Conservation (phyloP, 225 moss, liverwort and hornwort genomes). For the Pseudisothecium myosuroides region DNA sequence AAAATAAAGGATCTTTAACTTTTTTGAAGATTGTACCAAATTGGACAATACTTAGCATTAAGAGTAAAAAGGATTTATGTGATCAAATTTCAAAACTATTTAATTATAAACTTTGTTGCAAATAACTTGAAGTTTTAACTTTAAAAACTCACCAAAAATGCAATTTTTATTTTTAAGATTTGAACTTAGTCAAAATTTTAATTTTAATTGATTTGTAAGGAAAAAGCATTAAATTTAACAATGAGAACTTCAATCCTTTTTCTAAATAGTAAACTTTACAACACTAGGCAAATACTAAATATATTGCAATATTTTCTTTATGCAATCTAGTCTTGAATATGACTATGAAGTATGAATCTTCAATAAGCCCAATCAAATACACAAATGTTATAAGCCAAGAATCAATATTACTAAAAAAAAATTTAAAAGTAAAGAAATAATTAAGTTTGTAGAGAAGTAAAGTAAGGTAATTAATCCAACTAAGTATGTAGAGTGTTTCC, state of each 20-base stretch:
- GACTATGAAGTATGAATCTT: not conserved
- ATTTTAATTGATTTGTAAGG: not conserved
- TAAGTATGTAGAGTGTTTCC: not conserved
- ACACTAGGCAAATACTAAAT: not conserved
- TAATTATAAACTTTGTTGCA: not conserved
- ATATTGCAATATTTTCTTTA: not conserved
- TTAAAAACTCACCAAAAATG: not conserved
- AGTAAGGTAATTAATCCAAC: not conserved
- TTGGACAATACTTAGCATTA: not conserved
- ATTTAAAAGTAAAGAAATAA: not conserved
- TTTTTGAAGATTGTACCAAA: not conserved
- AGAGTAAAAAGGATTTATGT: accelerated
- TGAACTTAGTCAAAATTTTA: accelerated
- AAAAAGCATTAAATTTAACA: not conserved
- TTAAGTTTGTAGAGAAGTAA: no score
- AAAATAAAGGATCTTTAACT: not conserved
- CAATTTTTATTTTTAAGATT: accelerated
- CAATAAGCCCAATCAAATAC: not conserved
- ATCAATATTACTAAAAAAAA: not conserved
- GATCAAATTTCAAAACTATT: not conserved
- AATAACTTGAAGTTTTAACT: not conserved
- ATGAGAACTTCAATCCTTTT: not conserved
- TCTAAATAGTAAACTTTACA: not conserved
- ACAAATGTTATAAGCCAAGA: not conserved
- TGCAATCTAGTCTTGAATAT: not conserved